Evolutionary conservation across 192 early-diverging fungal species (phyloP).

Genomic region (Coemansia sp.): DNA sequence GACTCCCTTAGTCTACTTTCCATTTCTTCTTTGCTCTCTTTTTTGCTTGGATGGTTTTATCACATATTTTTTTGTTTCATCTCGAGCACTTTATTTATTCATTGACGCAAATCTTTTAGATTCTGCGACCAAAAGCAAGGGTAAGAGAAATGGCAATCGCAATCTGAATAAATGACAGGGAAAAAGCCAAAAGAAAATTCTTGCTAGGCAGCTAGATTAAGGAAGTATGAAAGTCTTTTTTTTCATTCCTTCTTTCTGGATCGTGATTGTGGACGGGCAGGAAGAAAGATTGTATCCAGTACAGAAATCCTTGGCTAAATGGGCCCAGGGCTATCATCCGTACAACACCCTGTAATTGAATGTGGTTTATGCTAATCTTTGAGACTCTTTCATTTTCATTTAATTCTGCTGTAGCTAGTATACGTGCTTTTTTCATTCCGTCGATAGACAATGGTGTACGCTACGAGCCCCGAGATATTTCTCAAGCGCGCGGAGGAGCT

Average conservation of each 20-base stretch:
- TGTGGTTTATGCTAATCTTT: no score
- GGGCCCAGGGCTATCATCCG: no score
- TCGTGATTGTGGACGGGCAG: no score
- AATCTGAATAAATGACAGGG: no score
- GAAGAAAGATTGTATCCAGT: no score
- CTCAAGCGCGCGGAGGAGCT: conserved; percentile 80
- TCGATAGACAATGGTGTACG: conserved; percentile 4
- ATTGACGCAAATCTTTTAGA: neutral
- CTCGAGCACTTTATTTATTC: neutral
- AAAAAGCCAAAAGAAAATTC: no score
- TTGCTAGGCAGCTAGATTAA: no score
- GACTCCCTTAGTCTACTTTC: no score
- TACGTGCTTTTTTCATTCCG: neutral
- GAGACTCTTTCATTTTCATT: neutral
- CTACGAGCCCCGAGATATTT: conserved; percentile 73
- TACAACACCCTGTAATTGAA: no score
- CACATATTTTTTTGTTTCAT: neutral
- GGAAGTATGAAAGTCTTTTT: neutral
- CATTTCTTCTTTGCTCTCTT: neutral
- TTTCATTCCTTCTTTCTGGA: no score
- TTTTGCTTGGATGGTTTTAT: neutral
- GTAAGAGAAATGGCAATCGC: neutral
- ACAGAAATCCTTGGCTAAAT: no score
- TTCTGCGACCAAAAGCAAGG: neutral
- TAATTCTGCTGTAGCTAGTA: neutral